Base-by-base conservation (phyloP, 2,329 filamentous ascomycete species). In the Colletotrichum spinosum region DNA sequence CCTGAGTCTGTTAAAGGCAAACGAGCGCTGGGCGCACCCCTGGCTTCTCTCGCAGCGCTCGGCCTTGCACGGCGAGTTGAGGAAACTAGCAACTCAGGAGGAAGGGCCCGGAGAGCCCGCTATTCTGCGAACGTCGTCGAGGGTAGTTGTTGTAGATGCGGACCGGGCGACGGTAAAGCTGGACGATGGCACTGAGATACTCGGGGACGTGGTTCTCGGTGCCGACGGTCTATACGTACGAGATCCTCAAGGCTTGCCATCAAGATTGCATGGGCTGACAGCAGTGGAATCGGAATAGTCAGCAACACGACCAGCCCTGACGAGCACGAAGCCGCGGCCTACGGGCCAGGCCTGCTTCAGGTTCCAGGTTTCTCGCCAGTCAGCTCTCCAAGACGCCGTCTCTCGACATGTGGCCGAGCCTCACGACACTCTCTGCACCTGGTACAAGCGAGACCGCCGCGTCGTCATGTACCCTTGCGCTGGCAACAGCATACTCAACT, bases 291-390 rank as follows among this genome's bases (percentile, higher is more conserved):
- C 41, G 11, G 3, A 1, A 4, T 10, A n/a, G 44, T 35, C 70
- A 70, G 69, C 73, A 58, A 62, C 71, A 50, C 9, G 78, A 68
- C 44, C 69, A 65, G 65, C 64, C 1, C 62, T 76, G 0, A 69
- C 60, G 2, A 71, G 69, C 8, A 55, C 70, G 4, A 74, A 74
- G 8, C 75, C 80, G 0, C 80, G 79, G 46, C 76, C 78, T 2
- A 81, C 79, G 1, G 86, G 85, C 9, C 86, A 86, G 70, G 85
- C 81, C 53, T 84, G 85, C 0, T 88, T 86, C 69, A 76, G 86
- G 8, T 88, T 87, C 71, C 69, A 87, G 37, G 77, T 88, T 0
- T 77, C 82, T 0, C 63, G 67, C 6, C 46, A 59, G 2, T 66
- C 64, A 2, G 73, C 72, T 3, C 69, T 73, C 2, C 69, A 71